phyloP scores from a whole-genome alignment of 2,329 filamentous ascomycete genomes.

The Alternaria brassicicola region DNA sequence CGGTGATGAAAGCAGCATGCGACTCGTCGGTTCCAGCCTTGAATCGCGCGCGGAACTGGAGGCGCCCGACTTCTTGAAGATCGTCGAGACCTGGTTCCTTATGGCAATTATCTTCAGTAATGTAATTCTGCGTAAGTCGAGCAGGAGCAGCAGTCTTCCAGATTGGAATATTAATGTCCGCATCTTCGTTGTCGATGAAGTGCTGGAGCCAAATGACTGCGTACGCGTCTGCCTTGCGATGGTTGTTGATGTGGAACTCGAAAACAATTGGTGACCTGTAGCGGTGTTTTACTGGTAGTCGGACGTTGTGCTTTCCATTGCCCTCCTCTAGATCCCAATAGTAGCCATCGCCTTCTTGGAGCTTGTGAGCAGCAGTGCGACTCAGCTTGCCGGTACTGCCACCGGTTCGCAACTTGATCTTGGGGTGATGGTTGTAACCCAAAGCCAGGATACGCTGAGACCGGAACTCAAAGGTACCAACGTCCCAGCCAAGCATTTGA shows the following conservation, averaged over 20 bases:
- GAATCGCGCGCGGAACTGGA: conserved; percentile 81
- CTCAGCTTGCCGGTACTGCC: conserved; percentile 77
- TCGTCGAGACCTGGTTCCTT: conserved; percentile 74
- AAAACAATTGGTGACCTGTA: conserved; percentile 90
- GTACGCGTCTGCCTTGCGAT: conserved; percentile 74
- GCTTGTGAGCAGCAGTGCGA: conserved; percentile 65
- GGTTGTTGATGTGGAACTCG: conserved; percentile 75
- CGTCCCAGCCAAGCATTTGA: conserved; percentile 87
- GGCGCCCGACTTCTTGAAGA: conserved; percentile 77
- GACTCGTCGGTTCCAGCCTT: conserved; percentile 88
- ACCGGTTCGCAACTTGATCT: conserved; percentile 80
- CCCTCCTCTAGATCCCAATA: conserved; percentile 64
- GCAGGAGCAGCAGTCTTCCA: conserved; percentile 79
- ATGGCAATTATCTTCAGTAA: conserved; percentile 77
- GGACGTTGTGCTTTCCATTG: conserved; percentile 62
- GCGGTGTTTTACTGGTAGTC: conserved; percentile 86
- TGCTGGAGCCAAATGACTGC: conserved; percentile 86
- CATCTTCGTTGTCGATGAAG: conserved; percentile 78
- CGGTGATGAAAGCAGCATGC: conserved; percentile 80
- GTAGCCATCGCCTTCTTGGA: conserved; percentile 64
- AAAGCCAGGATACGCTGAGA: conserved; percentile 71
- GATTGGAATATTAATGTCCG: conserved; percentile 83
- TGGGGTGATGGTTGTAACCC: conserved; percentile 66
- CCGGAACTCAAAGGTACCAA: conserved; percentile 89
- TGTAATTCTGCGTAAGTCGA: conserved; percentile 88